phyloP scores from a whole-genome alignment of 2,329 filamentous ascomycete species.

The Diplodia seriata region DNA sequence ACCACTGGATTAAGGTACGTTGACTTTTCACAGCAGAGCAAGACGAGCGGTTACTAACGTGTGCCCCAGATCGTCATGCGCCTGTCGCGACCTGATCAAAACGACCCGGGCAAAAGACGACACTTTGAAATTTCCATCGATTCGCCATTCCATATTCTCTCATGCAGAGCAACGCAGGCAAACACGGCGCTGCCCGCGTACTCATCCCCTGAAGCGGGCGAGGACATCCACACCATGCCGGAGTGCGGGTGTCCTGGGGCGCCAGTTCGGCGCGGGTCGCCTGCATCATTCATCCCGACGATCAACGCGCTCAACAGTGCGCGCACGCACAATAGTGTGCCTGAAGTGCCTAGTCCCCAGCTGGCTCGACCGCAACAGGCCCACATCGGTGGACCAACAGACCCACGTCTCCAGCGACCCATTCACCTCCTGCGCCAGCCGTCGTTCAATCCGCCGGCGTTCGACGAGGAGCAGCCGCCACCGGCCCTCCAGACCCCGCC shows the following conservation, averaged over 20 bases:
- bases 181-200: constrained; percentile 89
- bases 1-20: constrained; percentile 93
- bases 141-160: constrained; percentile 90
- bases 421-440: constrained; percentile 85
- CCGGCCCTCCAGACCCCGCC: constrained; percentile 80
- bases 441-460: constrained; percentile 86
- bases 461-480: constrained; percentile 80
- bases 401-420: constrained; percentile 65
- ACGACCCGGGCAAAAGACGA: constrained; percentile 77
- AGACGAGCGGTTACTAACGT: constrained; percentile 7
- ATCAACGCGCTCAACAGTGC: constrained; percentile 61
- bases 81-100: constrained; percentile 81
- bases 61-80: constrained; percentile 82
- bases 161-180: constrained; percentile 89
- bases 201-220: constrained; percentile 59
- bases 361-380: constrained; percentile 60
- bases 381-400: constrained; percentile 53
- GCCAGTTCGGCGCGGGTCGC: constrained; percentile 57
- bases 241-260: constrained; percentile 74
- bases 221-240: constrained; percentile 46
- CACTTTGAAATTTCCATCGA: constrained; percentile 98
- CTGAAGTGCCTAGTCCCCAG: constrained; percentile 49
- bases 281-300: constrained; percentile 61
- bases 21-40: constrained; percentile 4
- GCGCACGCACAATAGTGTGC: constrained; percentile 40